These are phyloP conservation scores for Flaveria linearis DNA, from an alignment of 129 eudicot genomes.

Conservation along the genomic window DNA sequence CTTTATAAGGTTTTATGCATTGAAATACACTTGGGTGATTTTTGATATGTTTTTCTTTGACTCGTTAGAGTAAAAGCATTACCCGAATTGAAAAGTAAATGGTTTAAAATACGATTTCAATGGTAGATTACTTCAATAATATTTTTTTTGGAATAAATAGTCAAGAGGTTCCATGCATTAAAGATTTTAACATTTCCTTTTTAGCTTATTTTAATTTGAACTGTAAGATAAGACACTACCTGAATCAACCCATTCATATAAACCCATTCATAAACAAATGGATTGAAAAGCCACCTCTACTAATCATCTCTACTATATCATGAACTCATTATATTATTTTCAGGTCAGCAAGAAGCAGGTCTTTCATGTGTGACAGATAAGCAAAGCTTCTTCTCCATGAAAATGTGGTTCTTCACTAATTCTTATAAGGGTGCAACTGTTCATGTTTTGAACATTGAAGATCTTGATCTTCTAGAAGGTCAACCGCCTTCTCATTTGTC, in stretches of 20 bases:
- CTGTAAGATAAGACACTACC: neutral
- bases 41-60: neutral
- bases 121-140: neutral
- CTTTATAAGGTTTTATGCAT: neutral
- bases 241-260: neutral
- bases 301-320: conserved; percentile 16
- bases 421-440: conserved; percentile 71
- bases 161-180: neutral
- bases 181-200: neutral
- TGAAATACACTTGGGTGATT: neutral
- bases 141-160: neutral
- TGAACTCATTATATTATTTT: conserved; percentile 30
- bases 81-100: neutral
- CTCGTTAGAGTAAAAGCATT: neutral
- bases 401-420: conserved; percentile 75
- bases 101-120: neutral
- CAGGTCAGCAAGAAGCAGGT: conserved; percentile 84
- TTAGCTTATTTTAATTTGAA: neutral
- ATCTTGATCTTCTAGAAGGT: conserved; percentile 41
- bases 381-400: conserved; percentile 88
- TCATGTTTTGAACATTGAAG: conserved; percentile 86
- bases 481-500: conserved; percentile 43
- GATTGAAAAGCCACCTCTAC: conserved; percentile 2
- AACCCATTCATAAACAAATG: conserved; percentile 8
- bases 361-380: conserved; percentile 87